Evolutionary conservation across 208 protist genomes (phyloP).

Genomic region (Acanthamoeba royreba): DNA sequence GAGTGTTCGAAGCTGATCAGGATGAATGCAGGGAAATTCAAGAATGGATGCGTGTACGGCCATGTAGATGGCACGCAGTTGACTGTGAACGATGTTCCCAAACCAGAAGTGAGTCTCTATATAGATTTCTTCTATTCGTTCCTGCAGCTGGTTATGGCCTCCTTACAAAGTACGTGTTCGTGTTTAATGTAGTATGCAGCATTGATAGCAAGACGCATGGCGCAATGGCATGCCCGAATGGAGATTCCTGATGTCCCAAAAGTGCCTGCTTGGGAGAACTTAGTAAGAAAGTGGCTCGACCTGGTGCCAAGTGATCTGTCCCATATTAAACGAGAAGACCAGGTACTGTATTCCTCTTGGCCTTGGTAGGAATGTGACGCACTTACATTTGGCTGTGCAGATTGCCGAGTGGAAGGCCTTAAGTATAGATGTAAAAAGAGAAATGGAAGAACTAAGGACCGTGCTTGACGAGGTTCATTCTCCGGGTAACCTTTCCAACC

Average conservation of each 20-base stretch:
- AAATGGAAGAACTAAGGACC: neutral
- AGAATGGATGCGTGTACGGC: conserved; percentile 27
- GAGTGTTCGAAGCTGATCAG: no score
- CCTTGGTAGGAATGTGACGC: neutral
- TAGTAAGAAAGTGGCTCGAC: neutral
- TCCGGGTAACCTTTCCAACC: neutral
- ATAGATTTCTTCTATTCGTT: neutral
- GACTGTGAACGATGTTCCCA: neutral
- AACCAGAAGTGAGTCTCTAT: neutral
- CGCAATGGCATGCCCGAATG: neutral
- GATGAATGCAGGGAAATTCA: neutral
- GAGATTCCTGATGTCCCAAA: neutral
- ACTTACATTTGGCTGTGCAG: neutral
- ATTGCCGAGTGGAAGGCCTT: neutral
- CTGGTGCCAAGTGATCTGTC: neutral
- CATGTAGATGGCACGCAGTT: neutral
- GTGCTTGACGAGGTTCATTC: neutral
- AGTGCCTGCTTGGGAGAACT: neutral
- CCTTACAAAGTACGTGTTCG: neutral
- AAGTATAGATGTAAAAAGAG: neutral
- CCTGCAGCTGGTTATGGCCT: neutral
- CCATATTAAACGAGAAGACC: neutral
- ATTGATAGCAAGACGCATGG: neutral
- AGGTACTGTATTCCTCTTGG: neutral
- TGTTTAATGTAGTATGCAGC: neutral